Percentiles rank a stretch among this genome's conserved stretches.
These are phyloP conservation scores for Pyrenochaeta sp. DNA, from an alignment of 2,329 filamentous ascomycete genomes.

Conservation along the genomic window DNA sequence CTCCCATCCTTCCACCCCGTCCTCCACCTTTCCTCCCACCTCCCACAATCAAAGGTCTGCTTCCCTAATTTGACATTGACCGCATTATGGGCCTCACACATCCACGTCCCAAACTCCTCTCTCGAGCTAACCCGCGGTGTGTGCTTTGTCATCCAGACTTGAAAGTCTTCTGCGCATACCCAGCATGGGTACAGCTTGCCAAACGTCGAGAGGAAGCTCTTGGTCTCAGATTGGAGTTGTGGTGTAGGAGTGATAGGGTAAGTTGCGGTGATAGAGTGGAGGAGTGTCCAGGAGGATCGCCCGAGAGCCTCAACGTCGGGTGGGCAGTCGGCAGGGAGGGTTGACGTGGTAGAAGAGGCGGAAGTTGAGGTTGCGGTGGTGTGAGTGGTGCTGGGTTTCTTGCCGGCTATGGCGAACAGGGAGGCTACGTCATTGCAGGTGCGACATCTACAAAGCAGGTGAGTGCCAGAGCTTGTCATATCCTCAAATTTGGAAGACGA, in stretches of 20 bases:
- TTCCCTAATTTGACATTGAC: conserved; percentile 93
- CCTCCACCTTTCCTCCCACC: conserved; percentile 94
- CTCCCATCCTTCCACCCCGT: conserved; percentile 82
- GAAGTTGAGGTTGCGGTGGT: conserved; percentile 46
- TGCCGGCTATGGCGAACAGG: conserved; percentile 66
- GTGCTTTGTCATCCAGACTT: conserved; percentile 77
- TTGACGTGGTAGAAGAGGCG: conserved; percentile 42
- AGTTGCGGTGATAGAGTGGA: conserved; percentile 88
- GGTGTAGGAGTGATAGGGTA: conserved; percentile 77
- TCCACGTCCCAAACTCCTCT: conserved; percentile 80
- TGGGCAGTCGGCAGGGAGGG: conserved; percentile 74
- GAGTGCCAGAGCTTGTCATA: conserved; percentile 3
- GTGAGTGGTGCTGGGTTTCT: conserved; percentile 33
- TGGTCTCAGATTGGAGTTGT: conserved; percentile 77
- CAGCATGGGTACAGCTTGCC: conserved; percentile 93
- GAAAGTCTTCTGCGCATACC: conserved; percentile 93
- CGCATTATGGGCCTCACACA: conserved; percentile 87
- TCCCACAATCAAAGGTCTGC: conserved; percentile 84
- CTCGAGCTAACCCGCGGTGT: conserved; percentile 67
- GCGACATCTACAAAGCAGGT: conserved; percentile 65
- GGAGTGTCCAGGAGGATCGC: conserved; percentile 88
- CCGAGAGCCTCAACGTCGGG: conserved; percentile 89
- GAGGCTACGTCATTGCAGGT: conserved; percentile 70
- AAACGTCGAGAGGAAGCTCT: conserved; percentile 80
- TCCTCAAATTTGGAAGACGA: background rate